Base-by-base conservation (phyloP, 164 flowering plant species). In the Aristolochia fimbriata region DNA sequence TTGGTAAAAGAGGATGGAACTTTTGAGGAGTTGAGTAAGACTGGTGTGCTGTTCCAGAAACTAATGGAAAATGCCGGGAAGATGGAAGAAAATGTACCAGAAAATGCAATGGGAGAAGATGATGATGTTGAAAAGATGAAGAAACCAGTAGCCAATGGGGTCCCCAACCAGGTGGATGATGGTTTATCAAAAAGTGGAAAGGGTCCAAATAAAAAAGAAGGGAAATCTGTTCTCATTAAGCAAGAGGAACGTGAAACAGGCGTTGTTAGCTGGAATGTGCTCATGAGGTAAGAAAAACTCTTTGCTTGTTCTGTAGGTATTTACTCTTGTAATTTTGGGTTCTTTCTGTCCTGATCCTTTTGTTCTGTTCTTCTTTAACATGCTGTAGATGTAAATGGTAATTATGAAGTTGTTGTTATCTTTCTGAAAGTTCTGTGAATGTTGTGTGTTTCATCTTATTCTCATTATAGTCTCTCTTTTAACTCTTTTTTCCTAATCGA, bases 21-120 rank as follows among this genome's bases (percentile, higher is more conserved):
- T 22, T 94, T 80, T 77, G 99, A 94, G 61, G 88, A 88, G 45
- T 91, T 94, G 15, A 81, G 83, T 22, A 74, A 74, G n/a, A 81
- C 75, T 65, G 96, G 97, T 31, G 16, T 57, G 23, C 63, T 88
- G 21, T 94, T 94, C 70, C 84, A 82, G 68, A 90, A 76, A 62
- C 70, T 93, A 54, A 88, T 93, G 99, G 97, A 93, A 81, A 93
- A 86, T 80, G 99, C 96, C 1, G 97, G 99, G 15, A 94, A 94
- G 73, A 76, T 94, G 88, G 99, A 94, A 75, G 96, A 91, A 51
- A 81, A 86, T 73, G 78, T 58, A n/a, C 96, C 86, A 66, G 96
- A 88, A 66, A 76, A 70, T 27, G 78, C 74, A 65, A 77, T 72
- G 33, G 67, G 2, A 70, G 80, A 69, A 62, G 67, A 68, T 20